Evolutionary conservation across 2,329 filamentous ascomycete genomes (phyloP), one percentile per base, ranked within the genome.

Genomic region (Rasamsonia emersonii): DNA sequence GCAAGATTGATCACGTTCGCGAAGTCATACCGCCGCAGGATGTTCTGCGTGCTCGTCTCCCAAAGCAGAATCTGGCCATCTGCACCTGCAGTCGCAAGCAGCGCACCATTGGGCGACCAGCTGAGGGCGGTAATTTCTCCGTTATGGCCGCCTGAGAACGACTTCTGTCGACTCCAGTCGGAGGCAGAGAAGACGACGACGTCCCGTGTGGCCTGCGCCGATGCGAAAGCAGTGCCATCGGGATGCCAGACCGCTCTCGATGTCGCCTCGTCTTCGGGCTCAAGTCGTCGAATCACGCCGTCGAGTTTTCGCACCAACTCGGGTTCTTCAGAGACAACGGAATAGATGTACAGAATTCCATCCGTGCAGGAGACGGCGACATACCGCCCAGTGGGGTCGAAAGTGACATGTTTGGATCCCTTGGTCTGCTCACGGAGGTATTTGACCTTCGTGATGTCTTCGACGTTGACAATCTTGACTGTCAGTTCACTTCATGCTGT

Each of bases 91-190:
- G 69, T 74, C 10, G 79, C 86, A 14, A 98, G 68, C 48, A 98
- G 68, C 1, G 88, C 84, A 23, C 91, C 91, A 51, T 98, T 98
- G 2, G 86, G 86, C 9, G 89, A 94, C 91, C 91, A 98, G 20
- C 83, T 78, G 20, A 93, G 62, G 2, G 88, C 82, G 0, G 86
- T 94, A 37, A 98, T 80, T 44, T 93, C 83, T 11, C 79, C 80
- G 24, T 77, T 77, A 51, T 96, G 91, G 0, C 82, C 86, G 18
- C 79, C 77, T 5, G 77, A 65, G 53, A 98, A 98, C 0, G 67
- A 62, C 38, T 82, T 75, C 56, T 96, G 86, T 44, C 82, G 80
- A 53, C 86, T 83, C 83, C 89, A 95, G 54, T 95, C 86, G 32
- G 76, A 77, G 40, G 79, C 78, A n/a, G 89, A 93, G 35, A 95